Conservation (phyloP, 176 grass and related monocot species). For the Alloteropsis semialata region DNA sequence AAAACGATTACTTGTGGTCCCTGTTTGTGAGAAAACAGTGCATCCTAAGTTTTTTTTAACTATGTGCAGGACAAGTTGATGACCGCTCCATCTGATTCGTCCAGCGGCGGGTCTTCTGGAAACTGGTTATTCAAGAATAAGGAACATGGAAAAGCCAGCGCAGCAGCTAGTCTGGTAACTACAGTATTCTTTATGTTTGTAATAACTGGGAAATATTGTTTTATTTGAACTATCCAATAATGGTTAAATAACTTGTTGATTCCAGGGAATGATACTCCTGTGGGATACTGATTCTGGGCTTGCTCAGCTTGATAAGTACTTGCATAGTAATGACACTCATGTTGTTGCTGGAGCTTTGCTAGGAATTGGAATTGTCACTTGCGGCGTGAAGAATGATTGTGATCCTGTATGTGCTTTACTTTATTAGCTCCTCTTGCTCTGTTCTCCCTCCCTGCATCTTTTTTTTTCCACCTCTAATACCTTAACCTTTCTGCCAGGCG, state of each 20-base stretch:
- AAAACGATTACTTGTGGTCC: neutral
- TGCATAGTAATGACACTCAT: constrained; percentile 88
- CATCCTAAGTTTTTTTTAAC: constrained; percentile 18
- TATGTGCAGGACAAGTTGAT: constrained; percentile 96
- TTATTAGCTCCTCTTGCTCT: neutral
- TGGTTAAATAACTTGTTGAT: neutral
- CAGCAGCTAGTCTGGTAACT: constrained; percentile 89
- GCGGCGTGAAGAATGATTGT: constrained; percentile 92
- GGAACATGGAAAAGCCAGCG: constrained; percentile 95
- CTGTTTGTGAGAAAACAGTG: neutral
- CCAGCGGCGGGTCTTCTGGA: constrained; percentile 72
- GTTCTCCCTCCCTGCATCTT: too few species aligned
- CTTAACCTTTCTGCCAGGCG: constrained; percentile 46
- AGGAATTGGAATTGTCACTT: constrained; percentile 89
- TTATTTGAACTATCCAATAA: constrained; percentile 13
- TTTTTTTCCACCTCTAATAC: neutral
- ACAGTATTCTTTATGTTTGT: constrained; percentile 1
- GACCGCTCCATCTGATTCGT: constrained; percentile 79
- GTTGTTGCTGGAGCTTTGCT: constrained; percentile 93
- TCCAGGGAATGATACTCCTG: constrained; percentile 94
- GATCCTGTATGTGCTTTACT: constrained; percentile 67
- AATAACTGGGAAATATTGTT: neutral
- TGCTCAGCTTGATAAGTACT: constrained; percentile 91
- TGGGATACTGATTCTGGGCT: constrained; percentile 95
- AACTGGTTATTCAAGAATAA: constrained; percentile 99